Evolutionary conservation across 2,329 filamentous ascomycete genomes (phyloP), one percentile per base, ranked within the genome.

Genomic region (Ophiostoma ulmi): DNA sequence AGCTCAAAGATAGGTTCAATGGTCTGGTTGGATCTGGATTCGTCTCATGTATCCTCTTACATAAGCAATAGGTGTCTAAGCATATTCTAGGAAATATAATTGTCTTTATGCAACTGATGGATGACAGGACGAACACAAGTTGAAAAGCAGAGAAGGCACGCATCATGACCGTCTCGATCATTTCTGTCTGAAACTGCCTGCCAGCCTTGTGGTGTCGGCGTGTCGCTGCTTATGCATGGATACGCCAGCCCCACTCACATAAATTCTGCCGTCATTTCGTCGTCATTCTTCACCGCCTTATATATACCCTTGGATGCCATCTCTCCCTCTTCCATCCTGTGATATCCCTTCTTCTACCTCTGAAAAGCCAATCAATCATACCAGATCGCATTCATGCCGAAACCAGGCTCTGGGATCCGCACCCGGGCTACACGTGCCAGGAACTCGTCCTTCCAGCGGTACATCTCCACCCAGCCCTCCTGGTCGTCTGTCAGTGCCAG

Each of bases 301-400:
- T 20, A 35, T 63, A 35, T 63, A 8, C 55, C 17, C 17, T n/a
- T 5, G 14, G 17, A 13, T 20, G 44, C 31, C 31, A 31, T 31
- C 31, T n/a, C 44, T 48, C 44, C 44, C 39, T 17, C 39, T 31
- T 31, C 31, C 31, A 31, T 31, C 31, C 31, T 31, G 31, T 31
- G 2, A 31, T 31, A 3, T 31, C 39, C 39, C 44, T 17, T 52
- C 44, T 22, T 22, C 48, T 8, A n/a, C 0, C 48, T 55, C 5
- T 14, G 22, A 22, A 55, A 4, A 26, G 8, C 13, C 44, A 55
- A n/a, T 68, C 35, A 70, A 44, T 96, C 91, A 79, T 95, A 95
- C 93, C 93, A 97, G 73, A 96, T 93, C n/a, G 92, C 92, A 80
- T 97, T 97, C 93, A 97, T 97, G 1, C 92, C 92, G 78, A 97